A percentile compares a stretch with the other conserved stretches of the same genome.
These are phyloP conservation scores for Sphagnum contortum DNA, from an alignment of 225 moss, liverwort and hornwort genomes.

Conservation along the genomic window DNA sequence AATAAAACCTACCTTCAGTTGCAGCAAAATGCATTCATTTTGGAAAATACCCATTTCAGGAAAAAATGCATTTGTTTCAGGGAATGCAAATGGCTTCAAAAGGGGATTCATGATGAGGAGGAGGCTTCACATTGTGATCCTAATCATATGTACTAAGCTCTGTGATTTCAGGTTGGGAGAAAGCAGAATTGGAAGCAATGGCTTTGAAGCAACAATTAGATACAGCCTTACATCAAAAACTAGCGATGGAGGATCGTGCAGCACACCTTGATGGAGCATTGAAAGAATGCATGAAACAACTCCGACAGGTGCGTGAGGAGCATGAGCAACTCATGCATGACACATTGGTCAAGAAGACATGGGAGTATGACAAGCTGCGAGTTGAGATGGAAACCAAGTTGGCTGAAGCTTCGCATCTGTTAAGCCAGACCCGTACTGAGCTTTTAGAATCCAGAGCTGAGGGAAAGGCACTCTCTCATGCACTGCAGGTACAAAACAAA, in stretches of 20 bases:
- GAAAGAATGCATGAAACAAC: constrained; percentile 64
- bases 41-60: too few species aligned
- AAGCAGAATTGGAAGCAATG: constrained; percentile 55
- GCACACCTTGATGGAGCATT: constrained; percentile 60
- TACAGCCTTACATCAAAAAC: constrained; percentile 47
- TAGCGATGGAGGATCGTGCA: constrained; percentile 50
- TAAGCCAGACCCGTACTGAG: constrained; percentile 34
- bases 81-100: too few species aligned
- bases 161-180: constrained; percentile 47
- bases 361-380: constrained; percentile 52
- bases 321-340: constrained; percentile 59
- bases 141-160: too few species aligned
- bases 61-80: too few species aligned
- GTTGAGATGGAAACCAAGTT: constrained; percentile 57
- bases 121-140: background rate
- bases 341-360: constrained; percentile 39
- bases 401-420: constrained; percentile 30
- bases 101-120: background rate
- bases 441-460: constrained; percentile 51
- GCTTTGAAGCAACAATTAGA: constrained; percentile 49
- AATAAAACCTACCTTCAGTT: too few species aligned
- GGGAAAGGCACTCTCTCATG: constrained; percentile 41
- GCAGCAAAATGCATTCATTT: too few species aligned
- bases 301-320: constrained; percentile 51
- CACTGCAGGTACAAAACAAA: constrained; percentile 29